Evolutionary conservation across 768 basidiomycete species (phyloP), one percentile per base, ranked within the genome.

Genomic region (Floccularia luteovirens): DNA sequence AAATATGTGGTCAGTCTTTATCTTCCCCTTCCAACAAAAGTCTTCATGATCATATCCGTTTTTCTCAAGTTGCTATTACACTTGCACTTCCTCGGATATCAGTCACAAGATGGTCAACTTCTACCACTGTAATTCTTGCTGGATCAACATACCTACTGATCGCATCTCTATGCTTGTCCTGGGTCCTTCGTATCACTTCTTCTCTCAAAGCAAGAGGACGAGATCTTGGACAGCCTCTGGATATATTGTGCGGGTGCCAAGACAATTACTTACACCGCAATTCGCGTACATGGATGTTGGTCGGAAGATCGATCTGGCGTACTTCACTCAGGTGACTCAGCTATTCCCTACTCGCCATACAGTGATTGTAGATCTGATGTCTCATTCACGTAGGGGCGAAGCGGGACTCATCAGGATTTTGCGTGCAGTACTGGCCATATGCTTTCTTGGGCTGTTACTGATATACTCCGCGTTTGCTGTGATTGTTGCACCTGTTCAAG

Each of bases 401-500:
- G 21, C 14, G 13, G 21, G 24, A 8, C 7, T 1, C 16, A 23
- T 42, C n/a, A 36, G 36, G 23, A 12, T 5, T 16, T 16, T 25
- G 12, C 16, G 41, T 24, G 41, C 28, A 13, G 16, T 36, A n/a
- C 19, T 42, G 23, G 41, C 35, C 12, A 28, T 25, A 17, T 19
- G 13, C 12, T 23, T 42, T 16, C 20, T 36, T 20, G 12, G 33
- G 17, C 20, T 16, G 10, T 11, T 44, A 14, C n/a, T 23, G 14
- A 14, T 24, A 11, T 44, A 36, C 38, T 12, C 31, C 8, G 24
- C 35, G 4, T 20, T 40, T 24, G 5, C 33, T 4, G 38, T 45
- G 20, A 30, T 45, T 21, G n/a, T 42, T 20, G 40, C 33, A 13
- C 44, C 47, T 0, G 11, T 43, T 12, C 24, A 35, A 2, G 41